Conservation (phyloP, 345 rosid genomes). For the Heritiera littoralis region DNA sequence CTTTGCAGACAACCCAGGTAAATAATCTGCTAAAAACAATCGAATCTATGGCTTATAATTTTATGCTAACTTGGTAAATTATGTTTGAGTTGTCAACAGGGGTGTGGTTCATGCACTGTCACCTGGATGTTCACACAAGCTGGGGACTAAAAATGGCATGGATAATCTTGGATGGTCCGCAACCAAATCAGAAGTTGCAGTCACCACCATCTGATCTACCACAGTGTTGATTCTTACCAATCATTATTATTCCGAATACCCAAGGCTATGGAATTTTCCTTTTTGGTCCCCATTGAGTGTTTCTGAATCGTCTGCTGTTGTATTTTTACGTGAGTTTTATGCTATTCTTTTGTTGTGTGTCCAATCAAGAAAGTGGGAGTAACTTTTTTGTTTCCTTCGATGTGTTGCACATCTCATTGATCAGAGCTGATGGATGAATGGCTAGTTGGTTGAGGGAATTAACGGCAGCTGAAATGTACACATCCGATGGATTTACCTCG, state of each 20-base stretch:
- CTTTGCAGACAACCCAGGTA: conserved; percentile 46
- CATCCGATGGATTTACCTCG: conserved; percentile 3
- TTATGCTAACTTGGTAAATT: neutral
- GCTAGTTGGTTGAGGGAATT: neutral
- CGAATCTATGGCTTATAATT: neutral
- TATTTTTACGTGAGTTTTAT: neutral
- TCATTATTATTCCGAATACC: too few relatives aligned
- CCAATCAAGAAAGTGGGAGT: neutral
- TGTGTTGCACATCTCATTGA: neutral
- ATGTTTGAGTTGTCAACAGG: conserved; percentile 23
- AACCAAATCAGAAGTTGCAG: conserved; percentile 37
- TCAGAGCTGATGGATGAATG: neutral
- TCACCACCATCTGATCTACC: conserved; percentile 55
- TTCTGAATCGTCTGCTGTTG: neutral
- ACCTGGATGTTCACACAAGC: conserved; percentile 39
- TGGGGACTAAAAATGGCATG: conserved; percentile 46
- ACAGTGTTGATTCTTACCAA: conserved; percentile 33
- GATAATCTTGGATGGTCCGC: conserved; percentile 40
- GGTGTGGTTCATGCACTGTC: conserved; percentile 46
- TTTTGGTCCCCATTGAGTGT: conserved; percentile 5
- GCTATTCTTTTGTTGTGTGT: neutral
- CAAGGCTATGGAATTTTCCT: neutral
- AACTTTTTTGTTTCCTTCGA: neutral
- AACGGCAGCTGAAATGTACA: neutral
- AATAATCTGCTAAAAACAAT: neutral